phyloP scores from a whole-genome alignment of 2,329 filamentous ascomycete species.

The Beauveria sp. region DNA sequence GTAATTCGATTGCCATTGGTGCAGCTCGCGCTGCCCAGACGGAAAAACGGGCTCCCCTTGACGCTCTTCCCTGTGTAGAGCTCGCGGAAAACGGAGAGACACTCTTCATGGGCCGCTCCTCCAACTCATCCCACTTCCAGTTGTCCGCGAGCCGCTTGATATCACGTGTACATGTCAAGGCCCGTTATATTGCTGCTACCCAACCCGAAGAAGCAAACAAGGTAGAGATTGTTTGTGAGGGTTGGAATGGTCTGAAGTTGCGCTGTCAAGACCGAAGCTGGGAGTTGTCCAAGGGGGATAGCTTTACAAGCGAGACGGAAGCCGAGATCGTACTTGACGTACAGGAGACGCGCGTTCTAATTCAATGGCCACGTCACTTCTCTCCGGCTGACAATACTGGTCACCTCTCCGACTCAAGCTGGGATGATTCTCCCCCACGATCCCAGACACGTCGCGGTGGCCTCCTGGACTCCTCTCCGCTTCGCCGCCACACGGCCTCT shows the following conservation, averaged over 20 bases:
- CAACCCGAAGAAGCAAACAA: constrained; percentile 63
- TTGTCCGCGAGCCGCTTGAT: constrained; percentile 87
- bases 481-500: constrained; percentile 43
- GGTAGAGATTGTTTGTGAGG: constrained; percentile 83
- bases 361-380: constrained; percentile 70
- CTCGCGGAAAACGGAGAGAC: constrained; percentile 75
- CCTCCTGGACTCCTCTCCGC: constrained; percentile 52
- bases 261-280: constrained; percentile 85
- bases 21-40: constrained; percentile 35
- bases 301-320: constrained; percentile 83
- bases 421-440: constrained; percentile 54
- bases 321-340: constrained; percentile 93
- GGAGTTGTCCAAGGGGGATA: constrained; percentile 80
- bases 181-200: constrained; percentile 66
- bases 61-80: constrained; percentile 72
- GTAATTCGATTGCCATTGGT: constrained; percentile 44
- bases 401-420: constrained; percentile 58
- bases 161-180: constrained; percentile 87
- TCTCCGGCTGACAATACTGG: constrained; percentile 32
- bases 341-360: constrained; percentile 80
- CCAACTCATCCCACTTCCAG: constrained; percentile 92
- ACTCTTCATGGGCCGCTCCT: constrained; percentile 84
- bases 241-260: constrained; percentile 92
- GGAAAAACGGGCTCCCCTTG: constrained; percentile 72
- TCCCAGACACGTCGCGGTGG: constrained; percentile 23